Conservation (phyloP, 805 yeast species). For the Saturnispora besseyi region DNA sequence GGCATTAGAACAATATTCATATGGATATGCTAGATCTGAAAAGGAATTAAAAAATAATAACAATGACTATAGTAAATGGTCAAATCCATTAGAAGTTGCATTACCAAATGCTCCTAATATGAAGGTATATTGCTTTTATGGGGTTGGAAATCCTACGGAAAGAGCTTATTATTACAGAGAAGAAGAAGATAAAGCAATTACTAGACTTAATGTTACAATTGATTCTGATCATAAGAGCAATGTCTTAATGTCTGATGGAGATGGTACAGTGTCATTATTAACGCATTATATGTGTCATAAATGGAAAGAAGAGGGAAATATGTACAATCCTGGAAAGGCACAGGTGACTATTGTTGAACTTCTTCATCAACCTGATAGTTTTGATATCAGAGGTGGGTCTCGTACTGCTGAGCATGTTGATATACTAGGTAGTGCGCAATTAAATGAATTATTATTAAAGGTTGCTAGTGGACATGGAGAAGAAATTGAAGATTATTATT, state of each 20-base stretch:
- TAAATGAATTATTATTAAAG: conserved; percentile 74
- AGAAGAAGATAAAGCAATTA: conserved; percentile 41
- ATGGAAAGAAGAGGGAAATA: conserved; percentile 60
- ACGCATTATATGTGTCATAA: conserved; percentile 88
- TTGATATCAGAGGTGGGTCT: conserved; percentile 95
- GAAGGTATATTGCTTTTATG: conserved; percentile 84
- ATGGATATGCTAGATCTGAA: conserved; percentile 57
- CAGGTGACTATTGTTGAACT: conserved; percentile 80
- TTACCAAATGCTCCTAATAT: conserved; percentile 91
- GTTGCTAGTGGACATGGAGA: conserved; percentile 80
- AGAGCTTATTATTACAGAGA: conserved; percentile 82
- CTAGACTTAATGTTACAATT: conserved; percentile 61
- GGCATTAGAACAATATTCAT: conserved; percentile 63
- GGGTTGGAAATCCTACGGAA: conserved; percentile 96
- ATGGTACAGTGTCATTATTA: conserved; percentile 84
- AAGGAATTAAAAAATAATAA: conserved; percentile 58
- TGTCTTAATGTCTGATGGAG: conserved; percentile 84
- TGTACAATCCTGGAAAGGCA: conserved; percentile 72
- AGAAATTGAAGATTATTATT: conserved; percentile 47
- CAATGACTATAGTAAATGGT: conserved; percentile 73
- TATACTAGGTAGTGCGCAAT: conserved; percentile 83
- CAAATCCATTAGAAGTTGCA: conserved; percentile 88
- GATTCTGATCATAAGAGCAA: conserved; percentile 56
- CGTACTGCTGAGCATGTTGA: conserved; percentile 98
- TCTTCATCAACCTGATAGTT: conserved; percentile 85